These are phyloP conservation scores for Lathyrus tuberosus DNA, from an alignment of 306 rosid species.

Conservation along the genomic window DNA sequence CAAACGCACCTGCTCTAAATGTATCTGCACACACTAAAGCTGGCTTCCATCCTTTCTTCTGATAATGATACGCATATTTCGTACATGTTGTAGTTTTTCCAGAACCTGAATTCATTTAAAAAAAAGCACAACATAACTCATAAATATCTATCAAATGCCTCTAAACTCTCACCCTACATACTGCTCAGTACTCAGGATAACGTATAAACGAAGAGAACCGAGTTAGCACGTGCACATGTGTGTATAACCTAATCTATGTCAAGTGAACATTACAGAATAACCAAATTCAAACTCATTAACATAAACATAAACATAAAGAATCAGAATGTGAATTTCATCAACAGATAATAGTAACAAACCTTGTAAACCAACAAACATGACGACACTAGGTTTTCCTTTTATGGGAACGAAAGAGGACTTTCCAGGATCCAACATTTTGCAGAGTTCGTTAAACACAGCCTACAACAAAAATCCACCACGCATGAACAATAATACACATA, in stretches of 20 bases:
- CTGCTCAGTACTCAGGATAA: no score
- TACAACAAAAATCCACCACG: constrained; percentile 17
- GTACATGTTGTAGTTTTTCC: constrained; percentile 94
- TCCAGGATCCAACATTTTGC: constrained; percentile 89
- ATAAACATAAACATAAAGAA: background rate
- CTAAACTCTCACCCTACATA: background rate
- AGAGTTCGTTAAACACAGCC: constrained; percentile 84
- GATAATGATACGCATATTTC: constrained; percentile 77
- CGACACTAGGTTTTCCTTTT: constrained; percentile 74
- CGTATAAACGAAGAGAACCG: no score
- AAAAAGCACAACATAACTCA: background rate
- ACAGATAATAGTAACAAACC: constrained; percentile 48
- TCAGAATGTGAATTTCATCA: constrained; percentile 13
- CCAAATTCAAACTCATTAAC: background rate
- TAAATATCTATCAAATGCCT: background rate
- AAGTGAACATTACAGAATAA: no score
- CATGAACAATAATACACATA: background rate
- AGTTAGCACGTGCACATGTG: no score
- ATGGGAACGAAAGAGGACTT: constrained; percentile 76
- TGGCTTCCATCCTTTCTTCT: constrained; percentile 95
- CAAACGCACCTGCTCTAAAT: constrained; percentile 98
- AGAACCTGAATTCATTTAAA: constrained; percentile 58
- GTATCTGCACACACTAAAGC: constrained; percentile 97
- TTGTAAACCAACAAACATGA: constrained; percentile 92
- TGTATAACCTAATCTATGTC: no score